Base-by-base conservation (phyloP, 768 basidiomycete genomes). In the Xerocomellus amylosporus region DNA sequence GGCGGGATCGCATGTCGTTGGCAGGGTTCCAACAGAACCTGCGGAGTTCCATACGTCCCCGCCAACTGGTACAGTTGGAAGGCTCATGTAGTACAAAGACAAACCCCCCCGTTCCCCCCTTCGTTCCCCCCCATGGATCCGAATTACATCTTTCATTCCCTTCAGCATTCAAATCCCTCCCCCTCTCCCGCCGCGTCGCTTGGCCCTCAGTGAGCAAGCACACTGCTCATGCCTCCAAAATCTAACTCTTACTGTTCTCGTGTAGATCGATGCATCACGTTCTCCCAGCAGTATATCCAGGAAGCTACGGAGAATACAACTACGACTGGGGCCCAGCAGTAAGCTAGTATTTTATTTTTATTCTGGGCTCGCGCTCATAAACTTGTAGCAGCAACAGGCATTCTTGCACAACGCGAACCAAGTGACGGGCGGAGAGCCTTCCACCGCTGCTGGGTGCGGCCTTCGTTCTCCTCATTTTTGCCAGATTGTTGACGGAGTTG, bases 1-100 rank as follows among this genome's bases (percentile, higher is more conserved):
- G 8, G 8, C 28, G 28, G 30, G 3, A 1, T 54, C 17, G 2
- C 24, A n/a, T 5, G 43, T 31, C 24, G 10, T 34, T 51, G 44
- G 43, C n/a, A 33, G n/a, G 1, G 1, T 46, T 56, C 51, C 20
- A 3, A 8, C 24, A 5, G 59, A 60, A 56, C 2, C 1, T 49
- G 52, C 50, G 20, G 4, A 30, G 10, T 31, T 37, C 28, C 20
- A 50, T 10, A 24, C 14, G 6, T 17, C 4, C 36, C 26, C 2
- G 33, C 53, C 59, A 49, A 8, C 28, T 56, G 41, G 33, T 31
- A 37, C 42, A 39, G 58, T 60, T 61, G 59, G 59, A 33, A 42
- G 37, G 50, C 8, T 44, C 36, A 2, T 36, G 10, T 8, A 19
- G 2, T 38, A 49, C 19, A 55, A 60, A 44, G 14, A 5, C 10